A percentile compares a stretch with the other conserved stretches of the same genome.
phyloP scores from a whole-genome alignment of 768 basidiomycete genomes.

The Candolleomyces efflorescens region DNA sequence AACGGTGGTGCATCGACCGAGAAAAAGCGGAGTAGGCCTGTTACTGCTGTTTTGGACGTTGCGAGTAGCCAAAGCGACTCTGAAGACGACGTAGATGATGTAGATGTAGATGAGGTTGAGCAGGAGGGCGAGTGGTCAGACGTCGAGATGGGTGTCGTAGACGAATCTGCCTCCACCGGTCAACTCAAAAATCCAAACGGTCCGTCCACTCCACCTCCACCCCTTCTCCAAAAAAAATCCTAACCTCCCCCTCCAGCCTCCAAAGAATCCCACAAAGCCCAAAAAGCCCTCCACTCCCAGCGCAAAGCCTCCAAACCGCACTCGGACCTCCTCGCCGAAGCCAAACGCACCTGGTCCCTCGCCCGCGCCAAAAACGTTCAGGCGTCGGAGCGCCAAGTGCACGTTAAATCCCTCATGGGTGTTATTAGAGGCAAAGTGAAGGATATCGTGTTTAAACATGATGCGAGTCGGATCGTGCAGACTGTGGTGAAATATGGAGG shows the following conservation, averaged over 20 bases:
- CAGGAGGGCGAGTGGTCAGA: slow-evolving; percentile 21
- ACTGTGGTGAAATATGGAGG: slow-evolving; percentile 80
- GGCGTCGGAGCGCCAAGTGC: slow-evolving; percentile 66
- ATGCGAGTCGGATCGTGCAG: slow-evolving; percentile 83
- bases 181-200: slow-evolving; percentile 56
- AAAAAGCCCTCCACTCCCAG: slow-evolving; percentile 61
- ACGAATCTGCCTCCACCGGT: slow-evolving; percentile 17
- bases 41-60: slow-evolving; percentile 34
- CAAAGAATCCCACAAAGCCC: slow-evolving; percentile 68
- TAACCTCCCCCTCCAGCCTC: slow-evolving; percentile 28
- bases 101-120: slow-evolving; percentile 31
- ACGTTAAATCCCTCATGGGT: slow-evolving; percentile 69
- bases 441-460: slow-evolving; percentile 88
- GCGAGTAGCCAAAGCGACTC: slow-evolving; percentile 18
- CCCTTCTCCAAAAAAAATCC: neutral
- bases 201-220: slow-evolving; percentile 21
- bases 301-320: slow-evolving; percentile 78
- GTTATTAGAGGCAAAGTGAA: slow-evolving; percentile 80
- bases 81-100: slow-evolving; percentile 23
- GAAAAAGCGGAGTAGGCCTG: slow-evolving; percentile 59
- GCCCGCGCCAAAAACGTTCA: slow-evolving; percentile 71
- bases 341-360: slow-evolving; percentile 75
- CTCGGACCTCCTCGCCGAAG: slow-evolving; percentile 60
- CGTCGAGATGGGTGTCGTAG: slow-evolving; percentile 12
- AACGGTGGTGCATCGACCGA: slow-evolving; percentile 15